Conservation (phyloP, 345 rosid species). For the Draba incana region DNA sequence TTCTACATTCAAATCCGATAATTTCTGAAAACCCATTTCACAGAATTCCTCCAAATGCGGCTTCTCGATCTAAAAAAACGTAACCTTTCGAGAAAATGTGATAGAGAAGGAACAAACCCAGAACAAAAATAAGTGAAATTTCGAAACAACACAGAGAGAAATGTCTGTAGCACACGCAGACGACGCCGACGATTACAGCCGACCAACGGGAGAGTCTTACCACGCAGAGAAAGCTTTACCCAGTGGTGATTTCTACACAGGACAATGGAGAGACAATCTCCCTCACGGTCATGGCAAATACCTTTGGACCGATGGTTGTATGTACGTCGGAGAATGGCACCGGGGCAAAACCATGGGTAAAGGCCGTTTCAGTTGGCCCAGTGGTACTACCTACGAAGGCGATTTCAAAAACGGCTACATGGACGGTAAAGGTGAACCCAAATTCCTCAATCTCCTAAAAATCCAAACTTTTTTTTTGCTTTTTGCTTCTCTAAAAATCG, state of each 20-base stretch:
- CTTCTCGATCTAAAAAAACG: constrained; percentile 2
- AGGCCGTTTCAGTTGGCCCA: constrained; percentile 92
- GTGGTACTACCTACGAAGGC: constrained; percentile 94
- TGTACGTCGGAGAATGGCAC: constrained; percentile 91
- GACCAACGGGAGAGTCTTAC: constrained; percentile 46
- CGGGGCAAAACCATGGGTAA: constrained; percentile 74
- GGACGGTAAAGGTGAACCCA: constrained; percentile 73
- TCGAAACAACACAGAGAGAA: constrained; percentile 41
- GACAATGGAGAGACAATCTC: constrained; percentile 64
- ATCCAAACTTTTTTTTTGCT: too few relatives aligned
- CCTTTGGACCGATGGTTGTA: constrained; percentile 92
- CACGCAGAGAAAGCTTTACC: constrained; percentile 62
- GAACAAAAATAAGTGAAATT: constrained; percentile 46
- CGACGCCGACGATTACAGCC: constrained; percentile 69
- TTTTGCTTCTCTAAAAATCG: background rate
- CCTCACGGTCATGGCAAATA: constrained; percentile 90
- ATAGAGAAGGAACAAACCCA: constrained; percentile 28
- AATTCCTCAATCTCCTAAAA: too few relatives aligned
- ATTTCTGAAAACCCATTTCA: constrained; percentile 1
- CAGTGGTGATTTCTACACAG: constrained; percentile 87
- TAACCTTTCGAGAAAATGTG: constrained; percentile 18
- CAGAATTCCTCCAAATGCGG: constrained; percentile 12
- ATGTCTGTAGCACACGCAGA: constrained; percentile 94
- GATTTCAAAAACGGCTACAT: constrained; percentile 85
- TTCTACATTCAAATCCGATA: constrained; percentile 26